Base-by-base conservation (phyloP, 768 basidiomycete genomes). In the Lactarius deliciosus region DNA sequence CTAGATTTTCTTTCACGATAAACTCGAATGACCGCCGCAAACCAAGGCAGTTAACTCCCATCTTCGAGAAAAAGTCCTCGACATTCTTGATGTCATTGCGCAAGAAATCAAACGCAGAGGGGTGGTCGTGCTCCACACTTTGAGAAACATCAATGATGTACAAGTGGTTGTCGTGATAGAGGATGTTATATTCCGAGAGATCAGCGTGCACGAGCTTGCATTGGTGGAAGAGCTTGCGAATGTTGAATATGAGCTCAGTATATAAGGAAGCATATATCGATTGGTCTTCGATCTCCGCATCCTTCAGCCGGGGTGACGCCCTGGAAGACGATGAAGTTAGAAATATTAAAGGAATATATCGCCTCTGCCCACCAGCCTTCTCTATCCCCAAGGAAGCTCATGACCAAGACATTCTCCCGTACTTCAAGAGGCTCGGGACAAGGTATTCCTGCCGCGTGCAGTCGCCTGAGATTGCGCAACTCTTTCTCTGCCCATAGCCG, bases 401-500 rank as follows among this genome's bases (percentile, higher is more conserved):
- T 98, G 25, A 96, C 94, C 30, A 99, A 84, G 9, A 99, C 92
- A 74, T 99, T 99, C 76, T 98, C 95, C 64, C 95, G 85, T 10
- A 97, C 94, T 75, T 98, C 97, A 20, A 96, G 72, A 2, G 95
- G 92, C 56, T 92, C 90, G 1, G 97, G 97, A 68, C 91, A 92
- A 56, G 83, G 82, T 60, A 99, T 85, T 0, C 92, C 95, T 22
- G 92, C 92, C n/a, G 87, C 78, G 10, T 85, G 81, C 56, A 99
- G 78, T 38, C 97, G 85, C 74, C 90, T 89, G 68, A 99, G 79
- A 75, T 99, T 99, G 28, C 97, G 87, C 90, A 98, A 91, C 77
- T 99, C 97, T 79, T 99, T 99, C 77, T 99, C 97, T 2, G 97
- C 97, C 97, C 97, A 99, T 3, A 98, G 77, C 18, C 94, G 85